Conservation (phyloP, 73 alveolate genomes). For the Stentor coeruleus region DNA sequence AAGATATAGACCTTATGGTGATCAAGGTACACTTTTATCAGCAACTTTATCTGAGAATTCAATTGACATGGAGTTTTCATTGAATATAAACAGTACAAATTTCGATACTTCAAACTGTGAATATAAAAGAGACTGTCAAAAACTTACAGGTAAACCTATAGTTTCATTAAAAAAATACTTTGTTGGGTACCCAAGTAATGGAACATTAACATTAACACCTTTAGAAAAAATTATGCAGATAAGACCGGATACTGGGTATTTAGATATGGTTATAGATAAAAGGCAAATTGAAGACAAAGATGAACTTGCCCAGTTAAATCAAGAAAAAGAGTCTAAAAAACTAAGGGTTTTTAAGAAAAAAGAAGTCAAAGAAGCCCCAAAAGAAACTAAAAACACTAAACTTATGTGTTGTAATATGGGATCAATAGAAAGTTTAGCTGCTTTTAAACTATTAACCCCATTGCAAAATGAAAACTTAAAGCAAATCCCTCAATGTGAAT, state of each 20-base stretch:
- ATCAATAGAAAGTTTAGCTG: background rate
- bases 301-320: background rate
- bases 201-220: background rate
- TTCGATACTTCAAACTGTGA: background rate
- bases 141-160: background rate
- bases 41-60: background rate
- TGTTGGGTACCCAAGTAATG: background rate
- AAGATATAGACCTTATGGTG: constrained; percentile 39
- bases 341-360: constrained; percentile 22
- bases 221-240: background rate
- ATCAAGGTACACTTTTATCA: constrained; percentile 30
- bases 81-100: background rate
- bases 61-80: background rate
- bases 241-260: background rate
- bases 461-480: background rate
- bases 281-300: constrained; percentile 4
- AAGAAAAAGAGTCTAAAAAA: constrained; percentile 23
- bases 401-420: background rate
- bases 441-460: background rate
- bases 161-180: background rate
- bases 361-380: background rate
- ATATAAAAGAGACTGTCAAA: background rate
- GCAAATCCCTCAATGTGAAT: background rate
- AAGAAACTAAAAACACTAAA: background rate
- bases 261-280: background rate